Conservation (phyloP, 768 basidiomycete species). For the Lepiota venenata region DNA sequence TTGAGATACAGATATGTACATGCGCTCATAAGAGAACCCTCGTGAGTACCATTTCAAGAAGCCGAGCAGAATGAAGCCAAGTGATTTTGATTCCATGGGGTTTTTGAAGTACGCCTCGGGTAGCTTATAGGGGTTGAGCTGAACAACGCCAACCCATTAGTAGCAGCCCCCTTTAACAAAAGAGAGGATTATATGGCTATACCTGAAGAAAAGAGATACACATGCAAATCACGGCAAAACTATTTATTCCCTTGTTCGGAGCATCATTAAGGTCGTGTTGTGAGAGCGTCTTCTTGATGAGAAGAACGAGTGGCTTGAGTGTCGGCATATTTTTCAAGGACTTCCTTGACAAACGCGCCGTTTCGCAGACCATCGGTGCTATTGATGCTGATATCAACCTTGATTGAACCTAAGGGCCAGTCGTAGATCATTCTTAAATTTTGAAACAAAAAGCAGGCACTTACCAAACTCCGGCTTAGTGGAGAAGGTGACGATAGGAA, state of each 20-base stretch:
- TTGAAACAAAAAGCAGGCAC: conserved; percentile 6
- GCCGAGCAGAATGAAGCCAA: conserved; percentile 59
- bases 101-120: conserved; percentile 37
- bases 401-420: conserved; percentile 41
- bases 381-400: conserved; percentile 67
- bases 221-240: conserved; percentile 62
- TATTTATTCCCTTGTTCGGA: conserved; percentile 59
- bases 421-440: not conserved
- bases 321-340: conserved; percentile 56
- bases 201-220: conserved; percentile 72
- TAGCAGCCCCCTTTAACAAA: not conserved
- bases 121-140: conserved; percentile 64
- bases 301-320: conserved; percentile 53
- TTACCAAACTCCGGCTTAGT: conserved; percentile 39
- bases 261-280: conserved; percentile 62
- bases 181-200: conserved; percentile 11
- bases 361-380: conserved; percentile 53
- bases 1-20: conserved; percentile 36
- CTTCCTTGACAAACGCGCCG: conserved; percentile 45
- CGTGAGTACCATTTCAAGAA: conserved; percentile 67
- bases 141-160: not conserved
- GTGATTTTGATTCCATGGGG: conserved; percentile 45
- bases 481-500: conserved; percentile 63
- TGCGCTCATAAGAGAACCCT: conserved; percentile 34
- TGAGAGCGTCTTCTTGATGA: conserved; percentile 63